Evolutionary conservation across 1,284 basidiomycete genomes (phyloP).

Genomic region (Coriolopsis trogii): DNA sequence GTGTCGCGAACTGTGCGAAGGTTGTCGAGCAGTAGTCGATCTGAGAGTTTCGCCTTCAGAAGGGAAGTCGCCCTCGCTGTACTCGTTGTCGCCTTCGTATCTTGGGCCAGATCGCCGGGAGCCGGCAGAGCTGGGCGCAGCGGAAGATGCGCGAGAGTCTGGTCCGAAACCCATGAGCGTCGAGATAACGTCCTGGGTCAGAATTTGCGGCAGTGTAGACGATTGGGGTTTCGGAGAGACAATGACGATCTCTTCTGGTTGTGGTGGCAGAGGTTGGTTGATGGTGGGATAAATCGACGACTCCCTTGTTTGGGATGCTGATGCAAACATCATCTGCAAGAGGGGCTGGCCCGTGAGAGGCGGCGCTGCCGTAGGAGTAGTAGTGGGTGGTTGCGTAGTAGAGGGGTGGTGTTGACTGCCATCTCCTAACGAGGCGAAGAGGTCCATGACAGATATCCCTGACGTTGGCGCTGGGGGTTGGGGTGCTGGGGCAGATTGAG

Average conservation of each 20-base stretch:
- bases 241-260: slow-evolving; percentile 36
- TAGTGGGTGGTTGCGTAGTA: neutral
- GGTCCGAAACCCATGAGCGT: slow-evolving; percentile 53
- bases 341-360: slow-evolving; percentile 43
- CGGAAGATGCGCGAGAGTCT: slow-evolving; percentile 53
- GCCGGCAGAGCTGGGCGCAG: slow-evolving; percentile 43
- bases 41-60: slow-evolving; percentile 45
- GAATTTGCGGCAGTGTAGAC: slow-evolving; percentile 52
- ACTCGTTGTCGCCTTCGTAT: slow-evolving; percentile 60
- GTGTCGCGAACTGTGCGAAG: slow-evolving; percentile 12
- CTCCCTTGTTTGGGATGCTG: slow-evolving; percentile 39
- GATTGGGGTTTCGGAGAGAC: slow-evolving; percentile 51
- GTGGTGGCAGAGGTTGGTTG: slow-evolving; percentile 22
- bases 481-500: slow-evolving; percentile 15
- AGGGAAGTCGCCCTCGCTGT: slow-evolving; percentile 34
- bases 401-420: slow-evolving; percentile 2
- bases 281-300: slow-evolving; percentile 27
- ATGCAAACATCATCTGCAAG: slow-evolving; percentile 56
- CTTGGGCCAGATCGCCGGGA: slow-evolving; percentile 44
- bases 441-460: slow-evolving; percentile 26
- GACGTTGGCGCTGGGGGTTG: slow-evolving; percentile 23
- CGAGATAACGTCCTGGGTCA: slow-evolving; percentile 66
- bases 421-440: slow-evolving; percentile 29
- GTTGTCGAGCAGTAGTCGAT: slow-evolving; percentile 38
- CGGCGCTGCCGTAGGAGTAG: slow-evolving; percentile 8